A percentile compares a stretch with the other conserved stretches of the same genome.
Conservation (phyloP, 306 rosid species). For the Inga oerstediana region DNA sequence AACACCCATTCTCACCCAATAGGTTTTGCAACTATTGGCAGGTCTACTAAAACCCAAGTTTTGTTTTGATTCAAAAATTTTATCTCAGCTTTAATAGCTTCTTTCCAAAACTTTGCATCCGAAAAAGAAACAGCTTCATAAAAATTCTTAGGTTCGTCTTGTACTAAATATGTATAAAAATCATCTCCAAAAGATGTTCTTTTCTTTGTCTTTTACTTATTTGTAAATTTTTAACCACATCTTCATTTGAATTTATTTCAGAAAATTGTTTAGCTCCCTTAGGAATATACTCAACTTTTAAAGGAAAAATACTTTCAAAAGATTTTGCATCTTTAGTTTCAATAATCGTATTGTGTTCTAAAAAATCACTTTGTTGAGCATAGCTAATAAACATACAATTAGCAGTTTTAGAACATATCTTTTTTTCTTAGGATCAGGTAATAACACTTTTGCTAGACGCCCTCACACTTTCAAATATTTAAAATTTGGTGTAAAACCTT, state of each 20-base stretch:
- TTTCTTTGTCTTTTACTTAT: too few species aligned
- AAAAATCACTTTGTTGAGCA: not conserved
- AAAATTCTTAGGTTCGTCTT: too few species aligned
- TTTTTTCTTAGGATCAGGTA: not conserved
- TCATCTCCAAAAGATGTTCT: not conserved
- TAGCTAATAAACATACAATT: not conserved
- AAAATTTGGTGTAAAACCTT: not conserved
- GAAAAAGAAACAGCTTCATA: too few species aligned
- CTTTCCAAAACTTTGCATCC: too few species aligned
- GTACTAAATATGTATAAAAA: too few species aligned
- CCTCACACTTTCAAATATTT: not conserved
- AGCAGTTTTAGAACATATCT: not conserved
- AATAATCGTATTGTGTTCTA: too few species aligned
- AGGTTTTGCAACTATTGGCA: not conserved
- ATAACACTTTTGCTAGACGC: not conserved
- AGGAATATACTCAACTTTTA: too few species aligned
- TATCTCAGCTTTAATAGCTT: too few species aligned
- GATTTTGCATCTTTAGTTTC: not conserved
- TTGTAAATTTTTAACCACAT: not conserved
- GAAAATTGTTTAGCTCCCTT: too few species aligned
- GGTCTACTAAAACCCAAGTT: not conserved
- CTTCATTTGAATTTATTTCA: too few species aligned
- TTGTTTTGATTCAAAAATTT: not conserved
- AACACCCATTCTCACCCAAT: not conserved
- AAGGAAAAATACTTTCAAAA: not conserved